A percentile compares a stretch with the other conserved stretches of the same genome.
These are phyloP conservation scores for Amanita rimosa DNA, from an alignment of 768 basidiomycete genomes.

Conservation along the genomic window DNA sequence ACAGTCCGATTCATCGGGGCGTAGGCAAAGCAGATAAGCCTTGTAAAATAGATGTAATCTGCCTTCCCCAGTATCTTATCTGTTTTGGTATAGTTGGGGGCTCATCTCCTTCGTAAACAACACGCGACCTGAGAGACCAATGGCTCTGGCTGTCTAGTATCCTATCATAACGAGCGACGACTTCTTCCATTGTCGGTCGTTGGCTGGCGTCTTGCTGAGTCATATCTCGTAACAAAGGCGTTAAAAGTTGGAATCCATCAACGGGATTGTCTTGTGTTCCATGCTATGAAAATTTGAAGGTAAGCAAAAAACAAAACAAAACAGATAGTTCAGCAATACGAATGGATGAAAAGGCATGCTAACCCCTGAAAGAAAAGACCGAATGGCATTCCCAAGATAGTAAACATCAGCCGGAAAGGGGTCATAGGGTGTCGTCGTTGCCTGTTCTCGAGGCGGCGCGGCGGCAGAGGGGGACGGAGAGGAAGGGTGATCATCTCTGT, in stretches of 20 bases:
- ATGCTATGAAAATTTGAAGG: not conserved
- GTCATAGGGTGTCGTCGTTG: conserved; percentile 23
- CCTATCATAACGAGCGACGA: conserved; percentile 11
- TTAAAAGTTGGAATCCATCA: conserved; percentile 10
- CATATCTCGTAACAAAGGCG: conserved; percentile 15
- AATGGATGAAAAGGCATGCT: not conserved
- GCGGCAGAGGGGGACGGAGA: no score
- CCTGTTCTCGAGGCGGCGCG: conserved; percentile 22
- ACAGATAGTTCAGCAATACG: not conserved
- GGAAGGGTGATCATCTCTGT: no score
- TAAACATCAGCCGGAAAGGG: conserved; percentile 35
- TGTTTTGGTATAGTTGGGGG: not conserved
- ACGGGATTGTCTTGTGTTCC: not conserved
- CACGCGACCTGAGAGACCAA: conserved; percentile 15
- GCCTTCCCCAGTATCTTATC: not conserved
- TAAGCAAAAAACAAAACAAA: no score
- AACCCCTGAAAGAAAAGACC: conserved; percentile 21
- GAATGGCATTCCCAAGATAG: conserved; percentile 27
- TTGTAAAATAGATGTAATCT: not conserved
- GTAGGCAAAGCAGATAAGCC: not conserved
- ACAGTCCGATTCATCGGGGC: not conserved
- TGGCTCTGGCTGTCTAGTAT: conserved; percentile 7
- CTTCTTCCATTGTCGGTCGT: conserved; percentile 16
- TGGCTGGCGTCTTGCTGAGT: conserved; percentile 13
- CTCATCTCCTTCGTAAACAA: not conserved